Base-by-base conservation (phyloP, 129 eudicot species). In the Escallonia rubra region DNA sequence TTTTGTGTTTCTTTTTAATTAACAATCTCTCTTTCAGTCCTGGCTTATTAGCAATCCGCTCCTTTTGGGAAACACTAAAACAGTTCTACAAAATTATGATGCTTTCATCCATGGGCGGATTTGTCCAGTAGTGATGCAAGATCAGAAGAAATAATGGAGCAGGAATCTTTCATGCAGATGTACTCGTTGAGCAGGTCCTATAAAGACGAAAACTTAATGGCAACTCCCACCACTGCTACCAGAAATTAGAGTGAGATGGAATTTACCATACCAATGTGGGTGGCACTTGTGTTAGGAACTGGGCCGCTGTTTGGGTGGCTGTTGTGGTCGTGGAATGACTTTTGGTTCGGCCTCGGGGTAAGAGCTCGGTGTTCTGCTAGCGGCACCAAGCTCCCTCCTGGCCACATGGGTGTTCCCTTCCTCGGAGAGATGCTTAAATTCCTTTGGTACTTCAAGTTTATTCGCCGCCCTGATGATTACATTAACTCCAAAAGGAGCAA, bases 291-390 rank as follows among this genome's bases (percentile, higher is more conserved):
- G 13, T 10, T 51, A 7, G 76, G 69, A 43, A 15, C 53, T 15
- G 23, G 52, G 62, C 76, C 69, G 3, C 3, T 71, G 15, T 40
- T 44, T 3, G 76, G 76, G 38, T 71, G 68, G 44, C 46, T 51
- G 52, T 43, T 61, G 67, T 75, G 79, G 79, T 67, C 70, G 69
- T 75, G 59, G 66, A 76, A 76, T 49, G 75, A 76, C 51, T 2
- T 76, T 0, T 39, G 59, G 64, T 64, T 46, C 4, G 65, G 43
- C 14, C 53, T 64, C 10, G 51, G 50, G 34, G 11, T 60, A 0
- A 75, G 51, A 54, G 4, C 42, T 8, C 11, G 59, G 9, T 11
- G 64, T 46, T 46, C 16, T 38, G 15, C 12, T 52, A 15, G 38
- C 3, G 56, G 40, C 41, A 63, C 41, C 58, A 53, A 56, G 41